Base-by-base conservation (phyloP, 139 green algal genomes). In the Ostreobium quekettii region DNA sequence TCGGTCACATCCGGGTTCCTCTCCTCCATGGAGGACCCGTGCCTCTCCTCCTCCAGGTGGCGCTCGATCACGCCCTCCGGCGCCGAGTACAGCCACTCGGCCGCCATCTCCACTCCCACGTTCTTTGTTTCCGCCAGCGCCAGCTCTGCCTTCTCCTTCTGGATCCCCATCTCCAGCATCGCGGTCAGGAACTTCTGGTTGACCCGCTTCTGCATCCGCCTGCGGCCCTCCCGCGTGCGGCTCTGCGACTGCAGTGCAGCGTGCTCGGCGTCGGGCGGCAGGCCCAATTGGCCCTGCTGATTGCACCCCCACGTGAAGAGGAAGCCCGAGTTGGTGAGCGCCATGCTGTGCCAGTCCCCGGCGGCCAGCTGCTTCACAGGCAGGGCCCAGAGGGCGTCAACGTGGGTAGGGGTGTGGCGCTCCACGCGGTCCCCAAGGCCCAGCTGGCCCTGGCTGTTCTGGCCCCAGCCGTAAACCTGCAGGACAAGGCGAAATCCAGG, bases 91-190 rank as follows among this genome's bases (percentile, higher is more conserved):
- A 96, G 80, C 88, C 88, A 96, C 75, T 96, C 89, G 0, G 89
- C 85, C 3, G 89, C 89, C 33, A 93, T 84, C 77, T 96, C 89
- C n/a, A 96, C 85, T n/a, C 86, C 86, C 5, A 88, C 81, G 68
- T 91, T 92, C 42, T 87, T 86, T 0, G 89, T 96, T 71, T 95
- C 89, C 22, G 71, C 76, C 33, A 96, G 76, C 5, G 89, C 89
- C 19, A 92, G 63, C 75, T 82, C 76, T 33, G 82, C 82, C 47
- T 78, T 82, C 7, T 81, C 76, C 28, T 57, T 37, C 2, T 87
- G 80, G 42, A 97, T 92, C 63, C 91, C 91, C 87, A 97, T 95
- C 53, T 95, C 91, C 7, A 88, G 49, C 80, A 97, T 85, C 11
- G 81, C 76, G 8, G 80, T 71, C 35, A 96, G 76, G 60, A 90